These are phyloP conservation scores for Metschnikowia aberdeeniae DNA, from an alignment of 805 yeast genomes.

Conservation along the genomic window DNA sequence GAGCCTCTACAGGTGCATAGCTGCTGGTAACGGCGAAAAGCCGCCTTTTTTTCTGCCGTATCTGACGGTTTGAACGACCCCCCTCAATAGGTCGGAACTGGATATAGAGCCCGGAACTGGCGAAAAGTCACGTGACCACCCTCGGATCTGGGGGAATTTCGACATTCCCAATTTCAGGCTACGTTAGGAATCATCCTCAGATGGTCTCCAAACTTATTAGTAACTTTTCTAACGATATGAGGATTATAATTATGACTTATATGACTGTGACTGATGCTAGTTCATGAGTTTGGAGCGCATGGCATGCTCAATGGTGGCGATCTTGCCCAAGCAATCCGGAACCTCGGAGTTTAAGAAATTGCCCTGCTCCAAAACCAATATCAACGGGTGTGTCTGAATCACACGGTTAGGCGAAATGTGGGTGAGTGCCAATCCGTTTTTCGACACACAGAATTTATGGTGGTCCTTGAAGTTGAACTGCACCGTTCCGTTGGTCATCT, in stretches of 20 bases:
- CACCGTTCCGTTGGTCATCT: constrained; percentile 84
- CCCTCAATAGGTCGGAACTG: not conserved
- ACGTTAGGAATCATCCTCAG: no score
- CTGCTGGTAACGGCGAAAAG: no score
- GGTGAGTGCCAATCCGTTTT: constrained; percentile 70
- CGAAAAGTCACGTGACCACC: not conserved
- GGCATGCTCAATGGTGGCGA: constrained; percentile 58
- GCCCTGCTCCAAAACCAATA: constrained; percentile 39
- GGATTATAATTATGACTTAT: not conserved
- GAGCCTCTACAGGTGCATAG: no score
- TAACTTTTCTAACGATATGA: no score
- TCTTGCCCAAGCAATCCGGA: constrained; percentile 41
- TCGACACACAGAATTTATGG: constrained; percentile 78
- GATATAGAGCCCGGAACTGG: not conserved
- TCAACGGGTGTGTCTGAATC: constrained; percentile 62
- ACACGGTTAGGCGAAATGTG: constrained; percentile 76
- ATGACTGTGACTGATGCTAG: not conserved
- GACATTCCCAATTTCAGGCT: no score
- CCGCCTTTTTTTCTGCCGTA: no score
- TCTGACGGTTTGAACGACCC: no score
- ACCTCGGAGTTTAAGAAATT: constrained; percentile 37
- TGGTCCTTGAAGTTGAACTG: constrained; percentile 97
- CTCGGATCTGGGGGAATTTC: no score
- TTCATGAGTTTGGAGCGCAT: constrained; percentile 27
- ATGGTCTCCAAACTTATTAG: no score